phyloP scores from a whole-genome alignment of 2,329 filamentous ascomycete genomes.

The Fusarium praegraminearum region DNA sequence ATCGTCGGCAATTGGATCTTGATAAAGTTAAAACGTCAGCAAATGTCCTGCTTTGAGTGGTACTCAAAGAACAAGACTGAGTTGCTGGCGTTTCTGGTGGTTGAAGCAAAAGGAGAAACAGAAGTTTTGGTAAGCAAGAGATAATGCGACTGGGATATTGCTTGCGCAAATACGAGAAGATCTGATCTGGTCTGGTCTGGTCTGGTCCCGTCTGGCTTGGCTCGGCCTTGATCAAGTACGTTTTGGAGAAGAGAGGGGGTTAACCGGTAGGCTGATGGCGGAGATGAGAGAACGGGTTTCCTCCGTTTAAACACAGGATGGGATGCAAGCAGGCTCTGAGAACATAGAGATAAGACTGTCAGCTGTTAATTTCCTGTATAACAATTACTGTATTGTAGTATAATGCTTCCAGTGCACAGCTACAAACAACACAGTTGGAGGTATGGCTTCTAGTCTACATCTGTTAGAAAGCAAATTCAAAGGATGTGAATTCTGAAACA shows the following conservation, averaged over 20 bases:
- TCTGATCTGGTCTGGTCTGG: slow-evolving; percentile 6
- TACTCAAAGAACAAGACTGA: not conserved
- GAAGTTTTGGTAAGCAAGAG: slow-evolving; percentile 25
- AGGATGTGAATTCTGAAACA: not conserved
- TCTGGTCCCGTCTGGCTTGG: slow-evolving; percentile 16
- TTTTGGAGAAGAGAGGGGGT: slow-evolving; percentile 37
- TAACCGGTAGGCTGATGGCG: slow-evolving; percentile 16
- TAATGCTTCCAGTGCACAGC: not conserved
- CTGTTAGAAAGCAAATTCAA: not conserved
- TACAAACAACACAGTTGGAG: not conserved
- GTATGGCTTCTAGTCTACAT: not conserved
- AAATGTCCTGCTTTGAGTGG: slow-evolving; percentile 2
- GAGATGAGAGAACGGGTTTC: slow-evolving; percentile 1
- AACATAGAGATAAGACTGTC: not conserved
- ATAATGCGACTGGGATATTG: slow-evolving; percentile 16
- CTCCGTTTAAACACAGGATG: slow-evolving; percentile 4
- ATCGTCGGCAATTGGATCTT: slow-evolving; percentile 19
- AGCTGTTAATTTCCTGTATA: not conserved
- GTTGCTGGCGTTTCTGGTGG: not conserved
- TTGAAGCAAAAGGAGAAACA: slow-evolving; percentile 1
- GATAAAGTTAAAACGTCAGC: slow-evolving; percentile 12
- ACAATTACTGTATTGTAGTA: not conserved
- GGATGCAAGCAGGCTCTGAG: not conserved
- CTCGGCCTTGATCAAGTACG: not conserved
- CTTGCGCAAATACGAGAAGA: slow-evolving; percentile 15